Conservation (phyloP, 768 basidiomycete genomes). For the Mycena alexandri region DNA sequence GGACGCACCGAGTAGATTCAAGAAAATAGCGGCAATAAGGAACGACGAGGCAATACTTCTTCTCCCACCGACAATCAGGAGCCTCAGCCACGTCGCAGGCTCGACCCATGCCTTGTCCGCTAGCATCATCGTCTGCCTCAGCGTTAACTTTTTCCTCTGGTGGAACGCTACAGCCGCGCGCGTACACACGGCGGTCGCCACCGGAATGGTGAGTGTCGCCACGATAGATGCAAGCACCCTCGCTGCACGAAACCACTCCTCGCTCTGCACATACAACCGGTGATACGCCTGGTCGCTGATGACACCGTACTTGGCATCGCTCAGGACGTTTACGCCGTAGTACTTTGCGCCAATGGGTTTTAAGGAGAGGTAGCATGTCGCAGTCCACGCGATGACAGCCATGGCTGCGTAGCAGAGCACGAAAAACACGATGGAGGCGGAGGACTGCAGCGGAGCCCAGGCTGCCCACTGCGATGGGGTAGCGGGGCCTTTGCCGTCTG, state of each 20-base stretch:
- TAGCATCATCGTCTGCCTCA: conserved; percentile 26
- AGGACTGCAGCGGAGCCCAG: too few relatives aligned
- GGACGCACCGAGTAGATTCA: conserved; percentile 22
- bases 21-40: too few relatives aligned
- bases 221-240: conserved; percentile 19
- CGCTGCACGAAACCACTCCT: conserved; percentile 23
- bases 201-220: conserved; percentile 23
- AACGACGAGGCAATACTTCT: conserved; percentile 25
- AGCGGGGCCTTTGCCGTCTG: too few relatives aligned
- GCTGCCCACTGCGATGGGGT: too few relatives aligned
- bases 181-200: conserved; percentile 18
- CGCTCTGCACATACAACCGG: conserved; percentile 20
- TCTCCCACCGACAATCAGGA: background rate
- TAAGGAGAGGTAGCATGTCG: conserved; percentile 22
- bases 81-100: conserved; percentile 9
- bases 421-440: too few relatives aligned
- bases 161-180: conserved; percentile 29
- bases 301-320: conserved; percentile 18
- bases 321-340: conserved; percentile 23
- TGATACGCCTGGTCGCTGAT: conserved; percentile 10
- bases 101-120: conserved; percentile 23
- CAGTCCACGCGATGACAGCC: too few relatives aligned
- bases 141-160: conserved; percentile 14
- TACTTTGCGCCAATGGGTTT: conserved; percentile 30
- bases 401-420: too few relatives aligned